These are phyloP conservation scores for Aspergillus thermomutatus DNA, from an alignment of 2,329 filamentous ascomycete species.

Conservation along the genomic window DNA sequence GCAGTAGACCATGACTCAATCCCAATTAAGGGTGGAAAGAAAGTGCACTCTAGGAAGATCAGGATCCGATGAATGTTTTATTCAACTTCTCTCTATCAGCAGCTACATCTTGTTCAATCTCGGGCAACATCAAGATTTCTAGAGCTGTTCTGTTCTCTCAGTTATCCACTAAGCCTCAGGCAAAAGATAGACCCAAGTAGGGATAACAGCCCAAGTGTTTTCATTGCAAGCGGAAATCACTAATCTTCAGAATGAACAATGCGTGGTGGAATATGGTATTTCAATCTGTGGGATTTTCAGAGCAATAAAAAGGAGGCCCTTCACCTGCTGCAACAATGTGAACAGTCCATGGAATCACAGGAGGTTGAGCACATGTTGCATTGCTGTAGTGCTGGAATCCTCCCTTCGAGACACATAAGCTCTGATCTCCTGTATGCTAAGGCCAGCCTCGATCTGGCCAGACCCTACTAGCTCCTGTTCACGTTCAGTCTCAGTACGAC, in stretches of 20 bases:
- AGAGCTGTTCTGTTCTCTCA: background rate
- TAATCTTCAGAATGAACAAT: background rate
- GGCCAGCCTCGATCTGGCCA: constrained; percentile 49
- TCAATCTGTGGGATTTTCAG: background rate
- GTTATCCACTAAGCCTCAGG: background rate
- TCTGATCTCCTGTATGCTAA: constrained; percentile 56
- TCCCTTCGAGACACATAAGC: constrained; percentile 82
- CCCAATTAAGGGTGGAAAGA: background rate
- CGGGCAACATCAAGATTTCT: background rate
- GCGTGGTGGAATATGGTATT: background rate
- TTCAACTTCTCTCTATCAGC: background rate
- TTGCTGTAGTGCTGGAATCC: constrained; percentile 74
- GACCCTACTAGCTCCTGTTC: constrained; percentile 45
- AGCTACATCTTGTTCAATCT: background rate
- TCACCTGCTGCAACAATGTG: background rate
- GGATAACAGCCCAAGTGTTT: background rate
- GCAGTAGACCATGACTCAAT: background rate
- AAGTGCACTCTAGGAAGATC: background rate
- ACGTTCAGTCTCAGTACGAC: constrained; percentile 24
- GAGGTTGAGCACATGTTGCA: constrained; percentile 75
- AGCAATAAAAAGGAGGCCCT: background rate
- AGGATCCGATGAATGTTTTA: background rate
- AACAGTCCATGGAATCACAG: constrained; percentile 40
- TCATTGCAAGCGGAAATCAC: background rate
- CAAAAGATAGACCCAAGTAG: background rate